Conservation (phyloP, 805 yeast genomes). For the Candida morakotiae region DNA sequence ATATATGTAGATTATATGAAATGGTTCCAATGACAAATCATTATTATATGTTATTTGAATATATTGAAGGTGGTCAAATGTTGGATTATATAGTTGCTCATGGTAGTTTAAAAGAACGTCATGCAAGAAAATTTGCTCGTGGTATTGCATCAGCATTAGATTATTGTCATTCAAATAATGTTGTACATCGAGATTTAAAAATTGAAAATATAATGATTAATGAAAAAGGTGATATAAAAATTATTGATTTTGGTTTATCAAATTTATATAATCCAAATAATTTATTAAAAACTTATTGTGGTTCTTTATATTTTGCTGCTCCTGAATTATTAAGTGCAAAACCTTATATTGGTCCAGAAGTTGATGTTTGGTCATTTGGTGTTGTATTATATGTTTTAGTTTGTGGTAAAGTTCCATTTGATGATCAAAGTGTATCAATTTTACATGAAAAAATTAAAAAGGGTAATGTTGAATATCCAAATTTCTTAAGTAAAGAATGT, state of each 20-base stretch:
- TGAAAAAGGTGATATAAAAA: slow-evolving; percentile 88
- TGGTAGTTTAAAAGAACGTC: slow-evolving; percentile 88
- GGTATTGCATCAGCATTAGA: slow-evolving; percentile 92
- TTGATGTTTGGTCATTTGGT: slow-evolving; percentile 98
- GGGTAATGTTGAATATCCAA: slow-evolving; percentile 90
- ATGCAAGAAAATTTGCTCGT: slow-evolving; percentile 91
- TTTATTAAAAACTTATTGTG: slow-evolving; percentile 89
- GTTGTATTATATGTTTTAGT: slow-evolving; percentile 92
- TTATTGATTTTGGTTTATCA: slow-evolving; percentile 94
- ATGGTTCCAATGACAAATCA: slow-evolving; percentile 96
- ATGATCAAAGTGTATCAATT: slow-evolving; percentile 87
- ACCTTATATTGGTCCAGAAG: slow-evolving; percentile 95
- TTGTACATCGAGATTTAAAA: slow-evolving; percentile 94
- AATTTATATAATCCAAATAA: slow-evolving; percentile 72
- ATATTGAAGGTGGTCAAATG: slow-evolving; percentile 96
- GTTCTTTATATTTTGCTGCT: slow-evolving; percentile 96
- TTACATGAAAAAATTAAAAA: slow-evolving; percentile 90
- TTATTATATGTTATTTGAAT: slow-evolving; percentile 94
- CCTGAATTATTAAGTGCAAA: slow-evolving; percentile 91
- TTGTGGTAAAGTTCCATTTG: slow-evolving; percentile 98
- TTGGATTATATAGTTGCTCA: slow-evolving; percentile 95
- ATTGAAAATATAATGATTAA: slow-evolving; percentile 95
- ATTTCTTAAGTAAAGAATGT: slow-evolving; percentile 74
- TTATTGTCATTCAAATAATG: slow-evolving; percentile 89
- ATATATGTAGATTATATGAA: slow-evolving; percentile 86